phyloP scores from a whole-genome alignment of 305 asterid species.

The Fraxinus velutina region DNA sequence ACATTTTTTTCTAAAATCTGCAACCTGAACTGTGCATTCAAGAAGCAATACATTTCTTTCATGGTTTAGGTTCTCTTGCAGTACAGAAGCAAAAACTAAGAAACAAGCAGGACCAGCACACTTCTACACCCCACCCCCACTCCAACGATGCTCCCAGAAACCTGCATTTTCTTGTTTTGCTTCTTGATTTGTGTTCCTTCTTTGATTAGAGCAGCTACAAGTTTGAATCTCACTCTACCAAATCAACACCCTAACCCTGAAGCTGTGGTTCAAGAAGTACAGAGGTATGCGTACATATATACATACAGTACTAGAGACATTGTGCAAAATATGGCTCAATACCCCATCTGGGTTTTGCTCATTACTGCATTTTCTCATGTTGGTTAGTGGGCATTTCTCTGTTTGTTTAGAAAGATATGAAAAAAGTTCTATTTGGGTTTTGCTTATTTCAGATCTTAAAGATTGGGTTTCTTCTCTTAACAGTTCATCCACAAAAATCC shows the following conservation, averaged over 20 bases:
- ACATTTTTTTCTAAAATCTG: conserved; percentile 17
- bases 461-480: conserved; percentile 17
- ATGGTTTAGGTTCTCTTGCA: conserved; percentile 29
- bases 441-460: conserved; percentile 12
- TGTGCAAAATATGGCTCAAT: conserved; percentile 13
- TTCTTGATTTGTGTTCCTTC: conserved; percentile 37
- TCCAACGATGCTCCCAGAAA: conserved; percentile 49
- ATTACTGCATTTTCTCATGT: conserved; percentile 14
- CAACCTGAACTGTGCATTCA: conserved; percentile 6
- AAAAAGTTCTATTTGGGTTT: conserved; percentile 29
- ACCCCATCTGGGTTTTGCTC: conserved; percentile 15
- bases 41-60: conserved; percentile 35
- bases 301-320: conserved; percentile 12
- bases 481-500: conserved; percentile 3
- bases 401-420: conserved; percentile 8
- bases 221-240: conserved; percentile 61
- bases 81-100: conserved; percentile 18
- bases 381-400: conserved; percentile 9
- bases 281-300: conserved; percentile 42
- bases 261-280: conserved; percentile 64
- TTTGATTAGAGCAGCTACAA: conserved; percentile 30
- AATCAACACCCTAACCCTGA: conserved; percentile 93
- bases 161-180: conserved; percentile 41
- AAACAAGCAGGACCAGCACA: conserved; percentile 27
- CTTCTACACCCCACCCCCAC: conserved; percentile 25